Conservation (phyloP, 495 filamentous ascomycete genomes). For the Mytilinidion resinicola region DNA sequence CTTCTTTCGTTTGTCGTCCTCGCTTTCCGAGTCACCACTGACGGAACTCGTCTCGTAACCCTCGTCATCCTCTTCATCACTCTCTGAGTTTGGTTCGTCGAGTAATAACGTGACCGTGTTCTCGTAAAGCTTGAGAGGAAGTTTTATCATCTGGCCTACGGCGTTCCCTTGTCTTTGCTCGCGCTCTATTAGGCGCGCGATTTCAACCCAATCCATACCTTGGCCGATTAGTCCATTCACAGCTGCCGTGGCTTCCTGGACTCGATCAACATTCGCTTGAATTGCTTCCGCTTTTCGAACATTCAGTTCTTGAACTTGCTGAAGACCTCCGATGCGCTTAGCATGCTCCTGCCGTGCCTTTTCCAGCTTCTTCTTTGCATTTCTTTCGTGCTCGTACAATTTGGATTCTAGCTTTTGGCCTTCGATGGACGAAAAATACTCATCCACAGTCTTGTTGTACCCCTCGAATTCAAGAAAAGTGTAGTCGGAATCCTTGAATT, state of each 20-base stretch:
- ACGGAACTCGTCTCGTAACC: slow-evolving; percentile 59
- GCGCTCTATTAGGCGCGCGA: slow-evolving; percentile 77
- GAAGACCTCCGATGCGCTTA: slow-evolving; percentile 73
- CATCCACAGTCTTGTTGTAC: slow-evolving; percentile 89
- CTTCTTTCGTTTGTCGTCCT: slow-evolving; percentile 30
- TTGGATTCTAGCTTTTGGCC: slow-evolving; percentile 84
- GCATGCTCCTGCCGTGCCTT: slow-evolving; percentile 73
- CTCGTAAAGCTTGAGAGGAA: slow-evolving; percentile 82
- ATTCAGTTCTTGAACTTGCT: slow-evolving; percentile 73
- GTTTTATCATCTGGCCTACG: slow-evolving; percentile 78
- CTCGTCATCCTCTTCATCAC: slow-evolving; percentile 54
- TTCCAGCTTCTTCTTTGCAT: slow-evolving; percentile 76
- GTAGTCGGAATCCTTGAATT: slow-evolving; percentile 61
- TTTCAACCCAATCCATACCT: slow-evolving; percentile 95
- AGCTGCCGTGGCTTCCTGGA: slow-evolving; percentile 85
- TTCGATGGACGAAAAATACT: slow-evolving; percentile 94
- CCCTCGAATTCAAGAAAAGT: slow-evolving; percentile 68
- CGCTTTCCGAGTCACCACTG: slow-evolving; percentile 43
- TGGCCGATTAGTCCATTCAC: slow-evolving; percentile 83
- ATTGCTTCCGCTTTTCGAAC: slow-evolving; percentile 84
- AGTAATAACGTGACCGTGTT: slow-evolving; percentile 80
- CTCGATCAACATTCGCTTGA: slow-evolving; percentile 77
- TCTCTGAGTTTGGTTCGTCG: slow-evolving; percentile 58
- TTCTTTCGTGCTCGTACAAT: slow-evolving; percentile 71
- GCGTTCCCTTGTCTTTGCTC: slow-evolving; percentile 76